A percentile compares a stretch with the other conserved stretches of the same genome.
These are phyloP conservation scores for Piloderma croceum DNA, from an alignment of 768 basidiomycete genomes.

Conservation along the genomic window DNA sequence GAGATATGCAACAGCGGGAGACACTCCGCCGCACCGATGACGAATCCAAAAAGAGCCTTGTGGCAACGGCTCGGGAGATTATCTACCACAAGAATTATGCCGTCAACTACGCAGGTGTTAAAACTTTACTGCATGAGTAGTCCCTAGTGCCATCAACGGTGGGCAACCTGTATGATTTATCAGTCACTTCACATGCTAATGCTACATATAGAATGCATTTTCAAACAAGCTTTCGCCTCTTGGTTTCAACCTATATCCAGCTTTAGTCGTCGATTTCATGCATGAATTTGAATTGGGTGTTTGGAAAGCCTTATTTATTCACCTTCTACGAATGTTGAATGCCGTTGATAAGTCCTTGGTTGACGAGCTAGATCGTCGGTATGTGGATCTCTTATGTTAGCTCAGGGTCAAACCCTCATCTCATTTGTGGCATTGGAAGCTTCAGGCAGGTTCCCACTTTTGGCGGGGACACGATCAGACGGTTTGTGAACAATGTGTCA, in stretches of 20 bases:
- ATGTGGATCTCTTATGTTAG: background rate
- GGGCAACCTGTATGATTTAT: background rate
- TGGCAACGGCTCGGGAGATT: conserved; percentile 12
- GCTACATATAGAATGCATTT: conserved; percentile 33
- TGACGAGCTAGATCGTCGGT: conserved; percentile 21
- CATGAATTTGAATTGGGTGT: conserved; percentile 36
- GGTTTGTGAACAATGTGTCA: conserved; percentile 28
- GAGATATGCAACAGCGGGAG: conserved; percentile 6
- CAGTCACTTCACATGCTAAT: background rate
- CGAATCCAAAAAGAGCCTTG: background rate
- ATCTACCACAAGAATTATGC: conserved; percentile 25
- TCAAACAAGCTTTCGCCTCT: conserved; percentile 12
- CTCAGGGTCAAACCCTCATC: background rate
- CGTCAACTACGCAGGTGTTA: conserved; percentile 22
- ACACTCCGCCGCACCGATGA: conserved; percentile 12
- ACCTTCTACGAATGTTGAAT: conserved; percentile 31
- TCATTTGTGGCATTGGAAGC: conserved; percentile 13
- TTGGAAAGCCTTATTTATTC: conserved; percentile 31
- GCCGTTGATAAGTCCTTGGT: conserved; percentile 11
- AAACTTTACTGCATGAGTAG: conserved; percentile 18
- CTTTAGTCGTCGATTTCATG: conserved; percentile 31
- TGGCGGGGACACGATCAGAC: conserved; percentile 24
- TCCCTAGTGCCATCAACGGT: conserved; percentile 29
- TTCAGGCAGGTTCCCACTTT: conserved; percentile 28
- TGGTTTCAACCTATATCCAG: conserved; percentile 21